Conservation (phyloP, 306 rosid genomes). For the Crotalaria pallida region DNA sequence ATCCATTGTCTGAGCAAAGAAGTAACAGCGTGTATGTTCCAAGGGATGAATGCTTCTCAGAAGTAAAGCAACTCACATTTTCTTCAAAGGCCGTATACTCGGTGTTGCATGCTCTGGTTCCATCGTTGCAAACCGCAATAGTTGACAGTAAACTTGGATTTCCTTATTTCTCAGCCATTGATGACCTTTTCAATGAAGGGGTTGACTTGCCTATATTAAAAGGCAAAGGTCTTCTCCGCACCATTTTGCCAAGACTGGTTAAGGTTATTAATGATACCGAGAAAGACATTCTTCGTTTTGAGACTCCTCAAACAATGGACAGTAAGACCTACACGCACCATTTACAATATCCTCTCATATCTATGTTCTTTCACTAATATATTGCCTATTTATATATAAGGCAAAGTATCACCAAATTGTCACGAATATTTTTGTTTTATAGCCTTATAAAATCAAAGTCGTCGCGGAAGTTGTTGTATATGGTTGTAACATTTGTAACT, state of each 20-base stretch:
- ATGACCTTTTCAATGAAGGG: constrained; percentile 50
- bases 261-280: constrained; percentile 18
- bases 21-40: constrained; percentile 51
- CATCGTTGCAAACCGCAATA: constrained; percentile 21
- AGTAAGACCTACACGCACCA: constrained; percentile 30
- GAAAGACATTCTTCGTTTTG: constrained; percentile 44
- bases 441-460: too few species aligned
- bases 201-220: constrained; percentile 34
- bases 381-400: background rate
- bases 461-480: too few species aligned
- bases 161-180: constrained; percentile 49
- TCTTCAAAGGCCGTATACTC: constrained; percentile 28
- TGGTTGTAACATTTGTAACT: too few species aligned
- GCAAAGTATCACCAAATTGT: too few species aligned
- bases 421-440: too few species aligned
- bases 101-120: constrained; percentile 42
- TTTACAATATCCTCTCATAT: background rate
- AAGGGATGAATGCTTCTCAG: constrained; percentile 61
- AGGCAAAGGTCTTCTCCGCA: constrained; percentile 1
- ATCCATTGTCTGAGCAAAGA: constrained; percentile 42
- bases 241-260: constrained; percentile 40
- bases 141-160: constrained; percentile 34
- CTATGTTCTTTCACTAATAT: background rate
- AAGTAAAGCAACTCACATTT: constrained; percentile 43
- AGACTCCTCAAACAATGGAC: constrained; percentile 46